Conservation (phyloP, 192 early-diverging fungal species). For the Backusella mclennaniae region DNA sequence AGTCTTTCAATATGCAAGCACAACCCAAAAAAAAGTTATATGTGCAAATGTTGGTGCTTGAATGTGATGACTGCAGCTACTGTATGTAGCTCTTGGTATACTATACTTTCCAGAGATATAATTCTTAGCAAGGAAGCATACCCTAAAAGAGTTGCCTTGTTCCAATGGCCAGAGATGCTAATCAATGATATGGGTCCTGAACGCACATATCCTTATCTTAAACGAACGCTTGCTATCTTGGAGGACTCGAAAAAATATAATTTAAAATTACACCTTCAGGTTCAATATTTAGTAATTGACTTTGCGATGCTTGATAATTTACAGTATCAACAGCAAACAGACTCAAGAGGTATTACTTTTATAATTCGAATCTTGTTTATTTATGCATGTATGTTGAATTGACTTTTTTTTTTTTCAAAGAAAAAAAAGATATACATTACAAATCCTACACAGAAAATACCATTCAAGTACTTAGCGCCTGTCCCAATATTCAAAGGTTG, state of each 20-base stretch:
- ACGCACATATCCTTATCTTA: constrained; percentile 3
- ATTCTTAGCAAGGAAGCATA: not conserved
- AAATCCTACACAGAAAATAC: not conserved
- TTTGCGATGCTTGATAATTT: not conserved
- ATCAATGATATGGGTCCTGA: constrained; percentile 5
- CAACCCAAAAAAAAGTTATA: not conserved
- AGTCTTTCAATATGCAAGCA: not conserved
- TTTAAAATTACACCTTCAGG: not conserved
- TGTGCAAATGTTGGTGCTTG: not conserved
- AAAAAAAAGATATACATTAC: not conserved
- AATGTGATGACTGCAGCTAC: not conserved
- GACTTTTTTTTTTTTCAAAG: not conserved
- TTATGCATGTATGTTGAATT: not conserved
- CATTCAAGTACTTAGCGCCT: not conserved
- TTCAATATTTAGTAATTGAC: not conserved
- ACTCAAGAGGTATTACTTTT: not conserved
- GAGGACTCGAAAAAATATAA: not conserved
- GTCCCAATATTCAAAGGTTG: not conserved
- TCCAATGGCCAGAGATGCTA: not conserved
- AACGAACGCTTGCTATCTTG: not conserved
- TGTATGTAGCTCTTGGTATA: constrained; percentile 1
- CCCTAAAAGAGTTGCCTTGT: not conserved
- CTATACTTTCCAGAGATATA: not conserved
- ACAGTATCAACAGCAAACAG: not conserved
- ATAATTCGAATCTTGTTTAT: not conserved